A percentile compares a stretch with the other conserved stretches of the same genome.
These are phyloP conservation scores for Thermomyces lanuginosus DNA, from an alignment of 2,329 filamentous ascomycete genomes.

Conservation along the genomic window DNA sequence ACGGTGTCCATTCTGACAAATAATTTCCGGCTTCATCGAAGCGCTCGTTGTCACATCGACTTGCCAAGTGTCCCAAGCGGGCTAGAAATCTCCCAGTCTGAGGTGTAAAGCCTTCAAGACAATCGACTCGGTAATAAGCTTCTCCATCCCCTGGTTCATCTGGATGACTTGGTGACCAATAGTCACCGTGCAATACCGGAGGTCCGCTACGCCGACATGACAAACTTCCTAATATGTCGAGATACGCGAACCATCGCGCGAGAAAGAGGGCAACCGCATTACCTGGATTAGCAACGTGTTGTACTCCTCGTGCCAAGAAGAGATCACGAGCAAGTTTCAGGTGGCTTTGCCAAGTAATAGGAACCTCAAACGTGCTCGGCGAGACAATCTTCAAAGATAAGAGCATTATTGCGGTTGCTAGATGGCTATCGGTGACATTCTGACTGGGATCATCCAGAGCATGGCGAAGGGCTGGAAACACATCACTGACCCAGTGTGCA, in stretches of 20 bases:
- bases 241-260: conserved; percentile 67
- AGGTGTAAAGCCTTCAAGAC: conserved; percentile 63
- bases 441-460: conserved; percentile 46
- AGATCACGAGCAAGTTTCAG: conserved; percentile 59
- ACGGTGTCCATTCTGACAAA: conserved; percentile 42
- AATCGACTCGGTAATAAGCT: conserved; percentile 57
- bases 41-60: conserved; percentile 49
- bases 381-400: conserved; percentile 71
- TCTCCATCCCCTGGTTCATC: conserved; percentile 39
- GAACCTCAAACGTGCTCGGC: conserved; percentile 63
- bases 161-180: conserved; percentile 26
- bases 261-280: conserved; percentile 55
- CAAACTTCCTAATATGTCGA: conserved; percentile 63
- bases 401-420: conserved; percentile 73
- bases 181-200: conserved; percentile 36
- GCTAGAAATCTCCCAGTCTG: conserved; percentile 55
- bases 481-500: conserved; percentile 61
- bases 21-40: conserved; percentile 40
- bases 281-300: conserved; percentile 36
- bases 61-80: conserved; percentile 54
- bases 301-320: conserved; percentile 49
- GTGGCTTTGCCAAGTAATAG: conserved; percentile 66
- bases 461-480: conserved; percentile 47
- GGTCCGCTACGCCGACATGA: conserved; percentile 40
- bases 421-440: conserved; percentile 53